Percentiles rank a stretch among this genome's conserved stretches.
Evolutionary conservation across 2,329 filamentous ascomycete genomes (phyloP).

Genomic region (Capronia epimyces): DNA sequence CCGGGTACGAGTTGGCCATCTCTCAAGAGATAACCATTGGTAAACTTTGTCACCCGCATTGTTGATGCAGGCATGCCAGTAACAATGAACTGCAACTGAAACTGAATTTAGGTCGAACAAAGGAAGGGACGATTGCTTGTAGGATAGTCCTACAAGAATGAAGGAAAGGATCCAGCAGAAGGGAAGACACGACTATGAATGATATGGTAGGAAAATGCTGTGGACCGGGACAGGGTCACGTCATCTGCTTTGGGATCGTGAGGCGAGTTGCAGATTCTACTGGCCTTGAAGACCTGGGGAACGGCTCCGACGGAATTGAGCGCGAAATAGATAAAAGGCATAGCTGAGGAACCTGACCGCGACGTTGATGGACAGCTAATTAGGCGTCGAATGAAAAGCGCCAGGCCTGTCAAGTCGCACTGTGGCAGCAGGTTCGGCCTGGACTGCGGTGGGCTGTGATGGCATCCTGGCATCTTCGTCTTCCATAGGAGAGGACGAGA

Average conservation of each 20-base stretch:
- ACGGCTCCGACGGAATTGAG: conserved; percentile 20
- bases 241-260: conserved; percentile 13
- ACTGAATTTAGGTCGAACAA: conserved; percentile 1
- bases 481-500: not conserved
- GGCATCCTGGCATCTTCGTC: not conserved
- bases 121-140: conserved; percentile 21
- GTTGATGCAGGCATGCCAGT: conserved; percentile 35
- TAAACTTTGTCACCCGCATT: conserved; percentile 70
- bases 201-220: conserved; percentile 17
- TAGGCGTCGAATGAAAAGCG: not conserved
- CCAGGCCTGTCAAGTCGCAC: conserved; percentile 22
- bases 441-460: conserved; percentile 15
- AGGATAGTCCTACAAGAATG: conserved; percentile 25
- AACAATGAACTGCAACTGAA: conserved; percentile 26
- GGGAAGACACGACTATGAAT: conserved; percentile 69
- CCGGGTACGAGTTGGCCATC: conserved; percentile 62
- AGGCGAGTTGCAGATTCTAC: conserved; percentile 11
- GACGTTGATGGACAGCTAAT: not conserved
- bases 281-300: conserved; percentile 6
- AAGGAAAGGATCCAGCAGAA: conserved; percentile 4
- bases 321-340: conserved; percentile 1
- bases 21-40: conserved; percentile 74
- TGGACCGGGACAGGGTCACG: conserved; percentile 12
- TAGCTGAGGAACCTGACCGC: not conserved
- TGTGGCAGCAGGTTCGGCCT: conserved; percentile 15